Conservation (phyloP, 768 basidiomycete species). For the Mycena latifolia region DNA sequence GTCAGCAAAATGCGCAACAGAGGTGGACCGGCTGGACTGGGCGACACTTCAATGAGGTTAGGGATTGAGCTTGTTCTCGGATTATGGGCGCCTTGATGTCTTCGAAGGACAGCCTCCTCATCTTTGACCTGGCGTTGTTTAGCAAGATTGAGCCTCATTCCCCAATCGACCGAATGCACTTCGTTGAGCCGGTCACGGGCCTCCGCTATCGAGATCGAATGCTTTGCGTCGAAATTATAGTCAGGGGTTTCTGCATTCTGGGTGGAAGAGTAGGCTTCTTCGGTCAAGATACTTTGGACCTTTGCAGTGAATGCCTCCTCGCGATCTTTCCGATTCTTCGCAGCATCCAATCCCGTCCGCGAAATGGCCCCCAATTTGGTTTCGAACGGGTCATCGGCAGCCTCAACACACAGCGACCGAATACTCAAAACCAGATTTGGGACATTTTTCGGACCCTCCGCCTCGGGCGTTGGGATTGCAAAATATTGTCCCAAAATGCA, state of each 20-base stretch:
- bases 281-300: constrained; percentile 70
- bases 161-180: constrained; percentile 83
- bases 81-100: constrained; percentile 54
- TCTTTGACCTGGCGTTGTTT: constrained; percentile 61
- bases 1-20: constrained; percentile 76
- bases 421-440: constrained; percentile 73
- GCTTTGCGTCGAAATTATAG: constrained; percentile 73
- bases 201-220: constrained; percentile 77
- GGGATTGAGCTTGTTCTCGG: constrained; percentile 49
- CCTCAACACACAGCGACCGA: constrained; percentile 77
- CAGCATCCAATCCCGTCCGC: constrained; percentile 79
- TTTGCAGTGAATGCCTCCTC: constrained; percentile 88
- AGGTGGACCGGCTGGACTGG: constrained; percentile 62
- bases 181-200: constrained; percentile 77
- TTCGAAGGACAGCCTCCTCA: constrained; percentile 60
- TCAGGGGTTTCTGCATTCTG: constrained; percentile 51
- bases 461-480: constrained; percentile 69
- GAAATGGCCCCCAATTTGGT: constrained; percentile 79
- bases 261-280: constrained; percentile 49
- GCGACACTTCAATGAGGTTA: constrained; percentile 57
- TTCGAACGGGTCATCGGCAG: constrained; percentile 89
- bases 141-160: constrained; percentile 62
- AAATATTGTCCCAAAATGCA: constrained; percentile 64
- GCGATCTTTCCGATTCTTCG: constrained; percentile 75
- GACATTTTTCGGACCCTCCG: constrained; percentile 80